These are phyloP conservation scores for Trapa incisa DNA, from an alignment of 345 rosid genomes.

Conservation along the genomic window DNA sequence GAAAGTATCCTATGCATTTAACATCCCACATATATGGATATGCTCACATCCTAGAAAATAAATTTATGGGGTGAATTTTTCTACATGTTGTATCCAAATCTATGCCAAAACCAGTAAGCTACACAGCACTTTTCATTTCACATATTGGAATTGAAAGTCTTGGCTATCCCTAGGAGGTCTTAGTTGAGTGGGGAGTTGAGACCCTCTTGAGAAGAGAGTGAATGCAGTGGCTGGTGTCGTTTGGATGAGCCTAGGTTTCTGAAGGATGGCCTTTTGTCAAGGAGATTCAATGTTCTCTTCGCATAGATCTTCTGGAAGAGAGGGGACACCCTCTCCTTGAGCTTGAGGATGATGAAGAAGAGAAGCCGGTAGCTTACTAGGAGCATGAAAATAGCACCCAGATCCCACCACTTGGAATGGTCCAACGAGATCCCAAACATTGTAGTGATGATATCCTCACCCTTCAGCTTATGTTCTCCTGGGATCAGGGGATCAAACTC, in stretches of 20 bases:
- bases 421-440: slow-evolving; percentile 19
- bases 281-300: slow-evolving; percentile 37
- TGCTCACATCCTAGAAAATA: neutral
- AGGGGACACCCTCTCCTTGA: slow-evolving; percentile 23
- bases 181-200: slow-evolving; percentile 35
- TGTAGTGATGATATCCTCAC: slow-evolving; percentile 19
- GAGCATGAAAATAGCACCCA: slow-evolving; percentile 18
- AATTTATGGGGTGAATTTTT: neutral
- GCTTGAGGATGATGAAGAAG: slow-evolving; percentile 18
- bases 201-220: slow-evolving; percentile 65
- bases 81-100: neutral
- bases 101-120: slow-evolving; percentile 1
- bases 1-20: too few relatives aligned
- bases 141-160: neutral
- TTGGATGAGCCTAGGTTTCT: slow-evolving; percentile 35
- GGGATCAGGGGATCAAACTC: slow-evolving; percentile 26
- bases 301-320: slow-evolving; percentile 30
- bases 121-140: slow-evolving; percentile 1
- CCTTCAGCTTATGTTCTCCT: slow-evolving; percentile 24
- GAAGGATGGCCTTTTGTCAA: slow-evolving; percentile 55
- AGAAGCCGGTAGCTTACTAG: slow-evolving; percentile 13
- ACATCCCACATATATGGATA: neutral
- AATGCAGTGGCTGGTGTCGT: slow-evolving; percentile 35
- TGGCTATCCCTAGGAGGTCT: neutral
- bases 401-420: slow-evolving; percentile 30